Evolutionary conservation across 1,284 basidiomycete species (phyloP).

Genomic region (Mycena citricolor): DNA sequence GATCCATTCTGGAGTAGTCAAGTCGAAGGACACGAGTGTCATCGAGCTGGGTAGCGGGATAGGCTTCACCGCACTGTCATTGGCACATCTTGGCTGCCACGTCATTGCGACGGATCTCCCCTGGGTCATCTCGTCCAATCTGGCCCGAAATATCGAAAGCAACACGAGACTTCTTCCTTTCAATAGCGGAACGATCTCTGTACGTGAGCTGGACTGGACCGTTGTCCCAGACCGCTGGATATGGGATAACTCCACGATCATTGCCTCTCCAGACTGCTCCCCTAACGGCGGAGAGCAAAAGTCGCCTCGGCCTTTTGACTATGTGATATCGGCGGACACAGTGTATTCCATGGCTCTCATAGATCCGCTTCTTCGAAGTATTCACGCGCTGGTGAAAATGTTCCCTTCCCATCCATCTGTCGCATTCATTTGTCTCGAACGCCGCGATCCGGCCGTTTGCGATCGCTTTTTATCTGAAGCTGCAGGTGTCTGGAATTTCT

Average conservation of each 20-base stretch:
- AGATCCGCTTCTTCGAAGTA: slow-evolving; percentile 69
- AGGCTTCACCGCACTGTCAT: slow-evolving; percentile 58
- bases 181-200: slow-evolving; percentile 41
- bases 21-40: slow-evolving; percentile 40
- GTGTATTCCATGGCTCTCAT: slow-evolving; percentile 70
- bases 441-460: slow-evolving; percentile 70
- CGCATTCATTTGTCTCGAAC: slow-evolving; percentile 75
- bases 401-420: slow-evolving; percentile 48
- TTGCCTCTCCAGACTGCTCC: slow-evolving; percentile 32
- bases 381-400: slow-evolving; percentile 36
- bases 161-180: slow-evolving; percentile 45
- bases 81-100: slow-evolving; percentile 66
- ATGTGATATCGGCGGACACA: slow-evolving; percentile 85
- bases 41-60: slow-evolving; percentile 85
- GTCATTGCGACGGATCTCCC: slow-evolving; percentile 80
- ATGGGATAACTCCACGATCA: slow-evolving; percentile 47
- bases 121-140: slow-evolving; percentile 66
- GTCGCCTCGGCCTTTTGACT: slow-evolving; percentile 64
- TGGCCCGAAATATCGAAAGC: slow-evolving; percentile 61
- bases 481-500: slow-evolving; percentile 50
- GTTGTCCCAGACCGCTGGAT: slow-evolving; percentile 52
- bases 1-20: slow-evolving; percentile 29
- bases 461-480: slow-evolving; percentile 58
- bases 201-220: slow-evolving; percentile 69
- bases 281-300: slow-evolving; percentile 23